A percentile compares a stretch with the other conserved stretches of the same genome.
Evolutionary conservation across 2,329 filamentous ascomycete genomes (phyloP).

Genomic region (Aspergillus puulaauensis): DNA sequence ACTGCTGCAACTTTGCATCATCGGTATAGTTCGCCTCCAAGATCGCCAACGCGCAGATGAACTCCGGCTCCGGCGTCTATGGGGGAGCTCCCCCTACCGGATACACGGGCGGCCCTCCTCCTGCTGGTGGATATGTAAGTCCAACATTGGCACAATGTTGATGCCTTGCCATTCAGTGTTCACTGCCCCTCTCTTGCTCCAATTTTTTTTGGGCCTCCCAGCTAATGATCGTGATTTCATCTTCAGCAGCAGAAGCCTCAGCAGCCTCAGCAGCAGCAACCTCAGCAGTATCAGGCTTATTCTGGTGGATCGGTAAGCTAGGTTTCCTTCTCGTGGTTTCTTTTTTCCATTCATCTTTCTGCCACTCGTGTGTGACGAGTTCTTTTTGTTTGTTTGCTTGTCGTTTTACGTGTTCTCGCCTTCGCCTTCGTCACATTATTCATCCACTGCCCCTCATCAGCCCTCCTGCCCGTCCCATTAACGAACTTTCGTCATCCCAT

Average conservation of each 20-base stretch:
- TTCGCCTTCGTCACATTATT: constrained; percentile 16
- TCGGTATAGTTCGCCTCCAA: constrained; percentile 38
- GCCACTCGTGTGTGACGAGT: constrained; percentile 2
- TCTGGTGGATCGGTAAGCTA: constrained; percentile 40
- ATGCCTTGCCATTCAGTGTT: constrained; percentile 2
- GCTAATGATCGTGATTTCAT: constrained; percentile 4
- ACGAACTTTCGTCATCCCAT: constrained; percentile 8
- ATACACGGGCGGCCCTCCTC: constrained; percentile 39
- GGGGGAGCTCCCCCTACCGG: constrained; percentile 37
- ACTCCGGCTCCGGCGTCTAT: constrained; percentile 26
- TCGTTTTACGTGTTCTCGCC: constrained; percentile 5
- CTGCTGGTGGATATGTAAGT: constrained; percentile 56
- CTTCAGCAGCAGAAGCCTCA: neutral
- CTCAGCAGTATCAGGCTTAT: constrained; percentile 58
- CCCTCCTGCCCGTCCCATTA: constrained; percentile 3
- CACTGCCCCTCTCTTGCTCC: constrained; percentile 8
- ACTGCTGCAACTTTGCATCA: constrained; percentile 16
- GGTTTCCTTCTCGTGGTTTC: constrained; percentile 5
- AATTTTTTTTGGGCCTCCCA: neutral
- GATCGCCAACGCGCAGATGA: constrained; percentile 39
- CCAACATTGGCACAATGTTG: constrained; percentile 2
- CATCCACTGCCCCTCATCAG: constrained; percentile 8
- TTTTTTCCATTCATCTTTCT: constrained; percentile 12
- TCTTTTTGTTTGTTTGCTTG: constrained; percentile 4
- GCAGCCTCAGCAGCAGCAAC: constrained; percentile 18